Percentiles rank a stretch among this genome's conserved stretches.
phyloP scores from a whole-genome alignment of 768 basidiomycete genomes.

The Mycena sanguinolenta region DNA sequence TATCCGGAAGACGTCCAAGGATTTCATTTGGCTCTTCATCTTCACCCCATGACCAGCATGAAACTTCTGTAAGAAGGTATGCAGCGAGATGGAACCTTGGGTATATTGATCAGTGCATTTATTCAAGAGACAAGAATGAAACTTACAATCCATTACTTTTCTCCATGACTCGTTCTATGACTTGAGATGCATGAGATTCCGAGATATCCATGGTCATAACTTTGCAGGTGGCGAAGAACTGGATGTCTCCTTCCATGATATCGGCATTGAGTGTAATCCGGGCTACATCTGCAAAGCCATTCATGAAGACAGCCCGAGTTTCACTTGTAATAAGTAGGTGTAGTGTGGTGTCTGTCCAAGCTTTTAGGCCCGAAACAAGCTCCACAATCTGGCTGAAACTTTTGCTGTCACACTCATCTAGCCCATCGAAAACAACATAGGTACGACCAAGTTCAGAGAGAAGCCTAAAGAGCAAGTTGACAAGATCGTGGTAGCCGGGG shows the following conservation, averaged over 20 bases:
- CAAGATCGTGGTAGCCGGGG: background rate
- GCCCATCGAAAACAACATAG: no score
- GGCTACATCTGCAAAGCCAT: background rate
- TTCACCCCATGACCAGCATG: background rate
- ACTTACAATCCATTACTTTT: constrained; percentile 11
- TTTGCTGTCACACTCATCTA: background rate
- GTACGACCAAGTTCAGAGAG: no score
- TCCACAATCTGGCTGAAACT: background rate
- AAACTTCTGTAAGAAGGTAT: background rate
- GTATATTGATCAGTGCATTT: background rate
- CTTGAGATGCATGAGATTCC: background rate
- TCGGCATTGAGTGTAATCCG: background rate
- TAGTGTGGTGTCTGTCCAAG: background rate
- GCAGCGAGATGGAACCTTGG: background rate
- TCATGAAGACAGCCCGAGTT: background rate
- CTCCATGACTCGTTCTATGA: background rate
- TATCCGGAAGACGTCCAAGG: background rate
- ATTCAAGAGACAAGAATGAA: background rate
- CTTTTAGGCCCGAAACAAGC: background rate
- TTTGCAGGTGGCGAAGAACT: background rate
- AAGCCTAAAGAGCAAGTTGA: no score
- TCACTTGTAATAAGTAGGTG: constrained; percentile 18
- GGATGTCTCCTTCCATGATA: background rate
- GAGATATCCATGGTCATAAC: background rate
- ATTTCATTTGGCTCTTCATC: background rate